phyloP scores from a whole-genome alignment of 2,329 filamentous ascomycete species.

The Magnaporthales sp. region DNA sequence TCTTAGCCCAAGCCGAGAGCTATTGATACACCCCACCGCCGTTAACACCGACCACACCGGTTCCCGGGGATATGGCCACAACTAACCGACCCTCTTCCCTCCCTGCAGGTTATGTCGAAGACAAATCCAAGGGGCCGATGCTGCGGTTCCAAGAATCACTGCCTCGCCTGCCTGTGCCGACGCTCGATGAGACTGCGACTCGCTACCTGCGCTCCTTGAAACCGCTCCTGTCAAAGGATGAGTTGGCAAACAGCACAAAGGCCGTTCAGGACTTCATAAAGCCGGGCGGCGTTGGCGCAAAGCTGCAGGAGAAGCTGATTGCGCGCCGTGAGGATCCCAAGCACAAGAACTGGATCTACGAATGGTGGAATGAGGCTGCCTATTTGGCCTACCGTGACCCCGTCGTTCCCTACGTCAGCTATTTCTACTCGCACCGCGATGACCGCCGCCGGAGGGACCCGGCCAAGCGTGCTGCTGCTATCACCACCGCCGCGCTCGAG shows the following conservation, averaged over 20 bases:
- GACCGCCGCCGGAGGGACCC: slow-evolving; percentile 82
- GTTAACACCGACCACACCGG: neutral
- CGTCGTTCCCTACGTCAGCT: slow-evolving; percentile 95
- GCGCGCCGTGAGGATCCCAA: slow-evolving; percentile 72
- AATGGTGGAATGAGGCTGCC: slow-evolving; percentile 97
- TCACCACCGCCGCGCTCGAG: slow-evolving; percentile 75
- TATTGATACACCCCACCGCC: neutral
- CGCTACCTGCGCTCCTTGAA: slow-evolving; percentile 75
- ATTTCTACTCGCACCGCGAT: slow-evolving; percentile 98
- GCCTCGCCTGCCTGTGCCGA: slow-evolving; percentile 68
- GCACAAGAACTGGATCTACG: slow-evolving; percentile 86
- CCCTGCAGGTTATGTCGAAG: slow-evolving; percentile 64
- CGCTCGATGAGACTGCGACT: slow-evolving; percentile 71
- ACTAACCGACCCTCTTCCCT: neutral
- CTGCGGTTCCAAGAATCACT: slow-evolving; percentile 82
- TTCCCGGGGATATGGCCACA: neutral
- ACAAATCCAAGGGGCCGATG: slow-evolving; percentile 71
- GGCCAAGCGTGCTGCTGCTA: slow-evolving; percentile 84
- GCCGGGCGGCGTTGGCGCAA: slow-evolving; percentile 74
- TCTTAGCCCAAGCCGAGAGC: neutral
- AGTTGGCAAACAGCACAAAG: slow-evolving; percentile 66
- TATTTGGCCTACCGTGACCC: slow-evolving; percentile 93
- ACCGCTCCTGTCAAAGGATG: slow-evolving; percentile 59
- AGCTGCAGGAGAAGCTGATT: slow-evolving; percentile 80
- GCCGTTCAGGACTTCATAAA: slow-evolving; percentile 83